Base-by-base conservation (phyloP, 2,329 filamentous ascomycete genomes). In the Plectosphaerella cucumerina region DNA sequence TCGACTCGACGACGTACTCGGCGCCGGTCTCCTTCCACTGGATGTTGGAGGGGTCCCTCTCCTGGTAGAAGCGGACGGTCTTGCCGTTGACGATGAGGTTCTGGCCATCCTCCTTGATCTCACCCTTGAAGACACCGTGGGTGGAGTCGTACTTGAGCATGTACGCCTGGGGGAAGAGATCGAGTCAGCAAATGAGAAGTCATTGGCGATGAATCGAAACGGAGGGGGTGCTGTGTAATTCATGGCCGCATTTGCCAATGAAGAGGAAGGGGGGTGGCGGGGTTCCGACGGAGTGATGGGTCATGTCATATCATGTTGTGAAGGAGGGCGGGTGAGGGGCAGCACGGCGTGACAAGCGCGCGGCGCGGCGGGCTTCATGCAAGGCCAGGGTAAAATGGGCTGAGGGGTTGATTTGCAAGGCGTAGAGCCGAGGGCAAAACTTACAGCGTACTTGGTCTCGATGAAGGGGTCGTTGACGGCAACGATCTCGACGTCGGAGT, bases 391-490 rank as follows among this genome's bases (percentile, higher is more conserved):
- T 22, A 52, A 37, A 37, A 17, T 37, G 35, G 35, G 15, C 35
- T 37, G 35, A 37, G 35, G 35, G 14, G 34, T 5, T 6, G 12
- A 15, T 6, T 10, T 10, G 35, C 35, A 10, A 37, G 35, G 39
- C n/a, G 15, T 5, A 42, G 17, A 18, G 39, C n/a, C 18, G 39
- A 20, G 4, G 39, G 20, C 35, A 49, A 41, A 54, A 88, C 91
- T 81, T 86, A 96, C 93, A 75, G 94, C 94, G 78, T 97, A 97
- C 75, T 92, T 80, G 68, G 89, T 84, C 78, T 97, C 92, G 78
- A 99, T 97, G 87, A 99, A 97, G 66, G 94, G 94, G 75, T 97
- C 94, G 84, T 99, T 97, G 79, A 97, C 90, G 66, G 94, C 93
- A 68, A 97, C 90, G 67, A 99, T 82, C 67, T 96, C 83, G 70